Base-by-base conservation (phyloP, 1,284 basidiomycete species). In the Hypsizygus ulmarius region DNA sequence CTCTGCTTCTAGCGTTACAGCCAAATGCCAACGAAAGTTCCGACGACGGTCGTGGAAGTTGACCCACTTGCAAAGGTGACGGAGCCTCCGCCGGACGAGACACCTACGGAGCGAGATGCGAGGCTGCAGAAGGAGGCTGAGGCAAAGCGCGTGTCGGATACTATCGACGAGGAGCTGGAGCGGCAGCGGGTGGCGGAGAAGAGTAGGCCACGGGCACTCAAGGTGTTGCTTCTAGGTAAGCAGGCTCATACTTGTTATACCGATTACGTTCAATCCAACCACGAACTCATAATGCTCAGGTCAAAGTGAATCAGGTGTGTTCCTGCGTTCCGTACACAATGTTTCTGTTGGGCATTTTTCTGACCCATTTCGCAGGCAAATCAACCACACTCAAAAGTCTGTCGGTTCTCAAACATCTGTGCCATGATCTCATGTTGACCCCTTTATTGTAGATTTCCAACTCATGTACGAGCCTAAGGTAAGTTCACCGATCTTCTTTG, bases 251-350 rank as follows among this genome's bases (percentile, higher is more conserved):
- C 4, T 7, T 25, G 75, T 61, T 14, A 18, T 16, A 18, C 37
- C 14, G 40, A 25, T 34, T 21, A 42, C 39, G 36, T 42, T 35
- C 10, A 5, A 43, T 18, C 7, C 7, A 18, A 29, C 16, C 12
- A 35, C 8, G 33, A 37, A 25, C 45, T 25, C 16, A 32, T 30
- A 5, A 16, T 28, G 39, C 39, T 27, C 51, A 87, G 84, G 84
- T 14, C 84, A 87, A 64, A 87, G 84, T 58, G 84, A 87, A 74
- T 87, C 85, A 55, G 85, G 84, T 85, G 64, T 48, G 72, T 52
- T 37, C 19, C 42, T 12, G n/a, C n/a, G 28, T 46, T 9, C 2
- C 18, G 15, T 32, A 5, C 25, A 18, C 9, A 34, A 14, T 18
- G 18, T 25, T 25, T 25, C 3, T 4, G 21, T 7, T 25, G 3